Percentiles rank a stretch among this genome's conserved stretches.
Conservation (phyloP, 257 asterid species). For the Echium plantagineum region DNA sequence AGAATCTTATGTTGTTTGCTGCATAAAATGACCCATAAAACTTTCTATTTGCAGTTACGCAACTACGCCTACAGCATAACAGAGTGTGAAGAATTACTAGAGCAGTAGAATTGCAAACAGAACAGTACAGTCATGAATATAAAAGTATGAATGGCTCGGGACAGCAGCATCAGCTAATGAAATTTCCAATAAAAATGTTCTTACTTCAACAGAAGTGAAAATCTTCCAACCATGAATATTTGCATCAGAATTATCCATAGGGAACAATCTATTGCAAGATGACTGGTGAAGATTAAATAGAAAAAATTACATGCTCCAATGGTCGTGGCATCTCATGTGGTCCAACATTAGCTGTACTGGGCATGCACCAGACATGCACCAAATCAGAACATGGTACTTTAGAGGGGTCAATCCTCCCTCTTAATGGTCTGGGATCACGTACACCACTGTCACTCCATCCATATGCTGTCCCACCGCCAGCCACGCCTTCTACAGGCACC, state of each 20-base stretch:
- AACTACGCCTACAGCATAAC: not conserved
- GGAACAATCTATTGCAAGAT: not conserved
- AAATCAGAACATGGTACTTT: slow-evolving; percentile 69
- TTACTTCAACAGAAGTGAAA: not conserved
- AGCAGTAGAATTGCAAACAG: not conserved
- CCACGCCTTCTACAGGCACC: slow-evolving; percentile 89
- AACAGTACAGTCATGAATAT: not conserved
- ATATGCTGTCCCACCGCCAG: slow-evolving; percentile 96
- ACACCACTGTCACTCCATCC: slow-evolving; percentile 74
- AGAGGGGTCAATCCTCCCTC: slow-evolving; percentile 69
- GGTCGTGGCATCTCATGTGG: slow-evolving; percentile 85
- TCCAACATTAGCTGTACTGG: slow-evolving; percentile 84
- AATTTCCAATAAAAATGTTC: not conserved
- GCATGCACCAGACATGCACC: slow-evolving; percentile 92
- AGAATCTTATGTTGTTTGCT: not conserved
- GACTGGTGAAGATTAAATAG: not conserved
- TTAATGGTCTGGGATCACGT: slow-evolving; percentile 37
- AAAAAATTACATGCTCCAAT: slow-evolving; percentile 61
- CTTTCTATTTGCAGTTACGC: not conserved
- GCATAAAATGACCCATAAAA: not conserved
- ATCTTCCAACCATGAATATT: not conserved
- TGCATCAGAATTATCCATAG: not conserved
- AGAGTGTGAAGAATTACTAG: not conserved
- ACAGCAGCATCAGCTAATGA: not conserved
- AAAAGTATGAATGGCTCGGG: not conserved